Base-by-base conservation (phyloP, 2,329 filamentous ascomycete species). In the Colletotrichum lini region DNA sequence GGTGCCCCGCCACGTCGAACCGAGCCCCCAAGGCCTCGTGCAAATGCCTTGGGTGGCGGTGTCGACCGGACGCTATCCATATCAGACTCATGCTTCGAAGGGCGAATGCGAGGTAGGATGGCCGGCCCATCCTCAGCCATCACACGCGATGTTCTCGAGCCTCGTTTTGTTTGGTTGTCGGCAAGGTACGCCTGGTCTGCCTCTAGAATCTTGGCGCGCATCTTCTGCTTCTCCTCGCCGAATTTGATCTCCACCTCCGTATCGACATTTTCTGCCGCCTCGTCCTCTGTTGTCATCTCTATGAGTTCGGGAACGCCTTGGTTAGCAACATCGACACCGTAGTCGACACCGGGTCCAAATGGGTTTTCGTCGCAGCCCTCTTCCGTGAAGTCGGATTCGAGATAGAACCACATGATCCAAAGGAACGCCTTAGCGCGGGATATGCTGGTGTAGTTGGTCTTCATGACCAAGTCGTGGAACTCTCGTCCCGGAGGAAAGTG, bases 321-420 rank as follows among this genome's bases (percentile, higher is more conserved):
- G 73, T 92, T 92, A 52, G 89, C 89, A 2, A 92, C 88, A 72
- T 90, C 88, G 1, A 89, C 82, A 10, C 86, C 88, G 73, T 92
- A 92, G 77, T 92, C 90, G 2, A 92, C 89, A 15, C 90, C 91
- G 13, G 85, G 80, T 0, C 96, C 96, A 77, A 98, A 99, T 0
- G 96, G 96, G 77, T 99, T 99, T 76, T 94, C 92, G 58, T 94
- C 88, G 54, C 94, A 96, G 67, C 94, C 94, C 77, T 98, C 94
- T 76, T 93, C 91, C 0, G 94, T 94, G 76, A 98, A 98, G 79
- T 98, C 94, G 38, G 95, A 98, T 80, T 99, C 96, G 21, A 99
- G 88, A 79, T 99, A 98, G 86, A 96, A 98, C 96, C 96, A 99
- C 91, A 99, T 97, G 73, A 99, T 86, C 96, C 96, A 99, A 23